Evolutionary conservation across 257 asterid genomes (phyloP), one percentile per base, ranked within the genome.

Genomic region (Osmanthus fragrans): DNA sequence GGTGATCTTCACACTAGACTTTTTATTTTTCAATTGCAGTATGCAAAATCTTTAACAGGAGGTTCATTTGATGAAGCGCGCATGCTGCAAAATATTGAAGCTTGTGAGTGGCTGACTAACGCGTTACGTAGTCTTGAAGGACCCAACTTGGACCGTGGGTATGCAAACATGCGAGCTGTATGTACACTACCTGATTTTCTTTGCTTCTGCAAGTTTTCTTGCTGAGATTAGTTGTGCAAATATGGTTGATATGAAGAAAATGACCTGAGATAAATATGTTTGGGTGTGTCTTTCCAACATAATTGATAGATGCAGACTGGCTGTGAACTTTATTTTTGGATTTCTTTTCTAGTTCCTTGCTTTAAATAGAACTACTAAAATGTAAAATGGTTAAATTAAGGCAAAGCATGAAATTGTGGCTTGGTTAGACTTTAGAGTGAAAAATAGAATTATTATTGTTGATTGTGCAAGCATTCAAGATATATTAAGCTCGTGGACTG

Each of bases 1-100:
- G 68, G 34, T 27, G 19, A 63, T 10, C 7, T 27, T 63, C 69
- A 27, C 36, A 9, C 69, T 27, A 12, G 33, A 10, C 69, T 1
- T 51, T 63, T 23, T 65, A 70, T 73, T 70, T 66, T 78, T 73
- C 73, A 77, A 82, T 79, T 87, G 85, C 92, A 96, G 99, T 86
- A 90, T 70, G 87, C 92, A 60, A 79, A 92, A 64, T 85, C 90
- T 86, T 86, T 96, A 77, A 83, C 86, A 1, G 84, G 91, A 73
- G 99, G 98, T 71, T 90, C 97, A 70, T 96, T 93, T 93, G 99
- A 91, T 81, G 99, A 96, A 87, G 78, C 95, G 36, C 84, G 89
- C 77, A 93, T 96, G 99, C 93, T 85, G 83, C 89, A 93, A 80
- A 93, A 92, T 74, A 89, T 96, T 85, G 98, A 96, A 80, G 93